phyloP scores from a whole-genome alignment of 305 asterid genomes.

The Salvia sclarea region DNA sequence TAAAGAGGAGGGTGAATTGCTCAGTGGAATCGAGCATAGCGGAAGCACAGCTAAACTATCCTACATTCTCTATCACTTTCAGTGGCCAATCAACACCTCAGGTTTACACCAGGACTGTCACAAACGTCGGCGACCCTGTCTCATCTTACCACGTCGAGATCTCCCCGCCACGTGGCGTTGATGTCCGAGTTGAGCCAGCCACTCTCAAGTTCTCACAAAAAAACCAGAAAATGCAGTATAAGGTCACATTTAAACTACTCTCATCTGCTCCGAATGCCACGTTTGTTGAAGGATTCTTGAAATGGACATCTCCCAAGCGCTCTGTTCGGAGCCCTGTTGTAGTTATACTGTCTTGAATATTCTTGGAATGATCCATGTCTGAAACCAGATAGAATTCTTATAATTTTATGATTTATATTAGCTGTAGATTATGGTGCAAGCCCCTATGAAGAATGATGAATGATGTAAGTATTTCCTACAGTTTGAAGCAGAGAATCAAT shows the following conservation, averaged over 20 bases:
- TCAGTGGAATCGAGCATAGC: conserved; percentile 32
- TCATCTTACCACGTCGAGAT: conserved; percentile 38
- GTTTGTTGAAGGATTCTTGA: conserved; percentile 38
- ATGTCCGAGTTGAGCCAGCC: conserved; percentile 33
- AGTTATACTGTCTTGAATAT: too few relatives aligned
- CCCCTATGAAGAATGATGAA: too few relatives aligned
- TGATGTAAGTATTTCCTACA: too few relatives aligned
- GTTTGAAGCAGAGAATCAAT: too few relatives aligned
- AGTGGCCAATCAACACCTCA: conserved; percentile 24
- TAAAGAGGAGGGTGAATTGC: conserved; percentile 40
- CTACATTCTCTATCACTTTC: conserved; percentile 45
- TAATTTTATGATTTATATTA: too few relatives aligned
- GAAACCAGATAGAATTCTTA: too few relatives aligned
- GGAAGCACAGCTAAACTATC: conserved; percentile 50
- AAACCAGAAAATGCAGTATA: conserved; percentile 38
- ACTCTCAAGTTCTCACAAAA: conserved; percentile 36
- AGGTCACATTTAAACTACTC: conserved; percentile 34
- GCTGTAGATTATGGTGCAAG: too few relatives aligned
- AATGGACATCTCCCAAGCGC: conserved; percentile 34
- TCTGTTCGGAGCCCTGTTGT: conserved; percentile 43
- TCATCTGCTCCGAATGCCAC: conserved; percentile 5
- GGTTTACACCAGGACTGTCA: conserved; percentile 46
- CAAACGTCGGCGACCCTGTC: conserved; percentile 44
- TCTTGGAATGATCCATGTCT: too few relatives aligned
- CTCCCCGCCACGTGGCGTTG: conserved; percentile 41